Base-by-base conservation (phyloP, 352 stramenopile species). In the Phytophthora citrophthora region DNA sequence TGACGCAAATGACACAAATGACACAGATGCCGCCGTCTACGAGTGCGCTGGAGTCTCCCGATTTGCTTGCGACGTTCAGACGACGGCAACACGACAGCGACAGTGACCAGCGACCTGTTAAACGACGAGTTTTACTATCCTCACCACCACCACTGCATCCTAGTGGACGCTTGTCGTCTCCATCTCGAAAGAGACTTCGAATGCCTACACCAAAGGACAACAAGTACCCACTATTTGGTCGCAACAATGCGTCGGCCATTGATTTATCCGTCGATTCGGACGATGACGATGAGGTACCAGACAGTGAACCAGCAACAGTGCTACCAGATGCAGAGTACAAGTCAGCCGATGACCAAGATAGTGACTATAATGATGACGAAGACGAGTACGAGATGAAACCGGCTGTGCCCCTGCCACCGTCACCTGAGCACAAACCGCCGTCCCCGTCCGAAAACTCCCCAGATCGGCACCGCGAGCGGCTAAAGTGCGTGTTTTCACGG, bases 351-450 rank as follows among this genome's bases (percentile, higher is more conserved):
- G 43, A 72, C 4, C 45, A 67, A 3, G 29, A 43, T 16, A 18
- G 47, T 23, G 46, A 53, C 3, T 27, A 53, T 13, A 24, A 47
- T 39, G 24, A 12, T 12, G 50, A 58, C 6, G 52, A 41, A 44
- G 40, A 51, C 44, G 76, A 83, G 4, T 74, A 82, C 13, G 76
- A 85, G 36, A 77, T 71, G 62, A 81, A 81, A 32, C 59, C 73
- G 15, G 58, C 70, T 4, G 31, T 52, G 1, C 70, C 73, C 0
- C 18, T 77, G 23, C 49, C 43, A 2, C 23, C 52, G 34, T 43
- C 54, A 1, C 47, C 54, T 4, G 56, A 70, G 23, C n/a, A 46
- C 18, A 61, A 51, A 16, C 55, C 7, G 5, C 13, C 31, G 23
- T 40, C 44, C 4, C 24, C 8, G 29, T 34, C 29, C 29, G 29